These are phyloP conservation scores for Mycena sp. DNA, from an alignment of 1,284 basidiomycete species.

Conservation along the genomic window DNA sequence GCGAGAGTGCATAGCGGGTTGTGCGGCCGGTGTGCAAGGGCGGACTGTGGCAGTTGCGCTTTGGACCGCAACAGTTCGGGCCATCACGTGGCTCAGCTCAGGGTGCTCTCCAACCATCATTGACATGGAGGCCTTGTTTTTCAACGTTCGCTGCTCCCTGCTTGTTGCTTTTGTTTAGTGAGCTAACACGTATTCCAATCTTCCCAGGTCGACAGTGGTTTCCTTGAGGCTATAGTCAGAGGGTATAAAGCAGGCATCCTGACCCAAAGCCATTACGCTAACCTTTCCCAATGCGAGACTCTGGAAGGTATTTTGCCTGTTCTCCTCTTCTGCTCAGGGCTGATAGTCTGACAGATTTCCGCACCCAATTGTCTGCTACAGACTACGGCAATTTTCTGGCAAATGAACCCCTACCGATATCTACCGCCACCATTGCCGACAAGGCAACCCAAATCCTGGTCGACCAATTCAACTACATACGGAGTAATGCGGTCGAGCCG, in stretches of 20 bases:
- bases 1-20: too few relatives aligned
- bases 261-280: constrained; percentile 89
- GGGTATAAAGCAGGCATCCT: constrained; percentile 96
- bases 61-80: too few relatives aligned
- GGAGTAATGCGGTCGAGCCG: constrained; percentile 91
- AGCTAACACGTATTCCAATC: constrained; percentile 19
- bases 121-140: constrained; percentile 85
- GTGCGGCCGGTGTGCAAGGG: too few relatives aligned
- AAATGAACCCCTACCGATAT: constrained; percentile 95
- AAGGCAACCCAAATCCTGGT: constrained; percentile 96
- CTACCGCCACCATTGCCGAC: constrained; percentile 94
- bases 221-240: constrained; percentile 92
- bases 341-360: constrained; percentile 70
- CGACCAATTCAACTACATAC: constrained; percentile 96
- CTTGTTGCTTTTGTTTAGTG: constrained; percentile 5
- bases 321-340: not conserved
- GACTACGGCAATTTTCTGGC: constrained; percentile 99
- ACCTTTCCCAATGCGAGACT: constrained; percentile 97
- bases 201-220: constrained; percentile 80
- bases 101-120: not conserved
- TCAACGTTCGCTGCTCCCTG: constrained; percentile 68
- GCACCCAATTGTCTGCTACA: constrained; percentile 93
- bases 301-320: constrained; percentile 80
- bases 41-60: too few relatives aligned
- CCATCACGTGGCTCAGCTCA: not conserved